Evolutionary conservation across 2,329 filamentous ascomycete genomes (phyloP).

Genomic region (Diaporthe sp.): DNA sequence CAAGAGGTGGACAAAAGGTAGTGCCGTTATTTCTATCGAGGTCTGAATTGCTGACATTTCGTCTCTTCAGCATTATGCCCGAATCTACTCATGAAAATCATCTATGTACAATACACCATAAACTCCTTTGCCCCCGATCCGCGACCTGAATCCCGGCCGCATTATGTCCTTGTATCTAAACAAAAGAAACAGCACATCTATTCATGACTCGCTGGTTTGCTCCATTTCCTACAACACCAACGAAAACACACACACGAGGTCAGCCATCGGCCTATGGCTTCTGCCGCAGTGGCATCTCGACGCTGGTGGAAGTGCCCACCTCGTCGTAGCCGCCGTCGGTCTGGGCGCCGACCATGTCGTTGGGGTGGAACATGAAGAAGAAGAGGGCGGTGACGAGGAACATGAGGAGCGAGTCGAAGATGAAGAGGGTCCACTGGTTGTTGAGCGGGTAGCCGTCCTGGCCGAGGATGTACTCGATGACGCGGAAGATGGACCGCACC

Average conservation of each 20-base stretch:
- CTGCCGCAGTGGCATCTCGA: conserved; percentile 22
- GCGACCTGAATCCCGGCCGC: neutral
- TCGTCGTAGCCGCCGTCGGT: neutral
- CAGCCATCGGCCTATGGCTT: neutral
- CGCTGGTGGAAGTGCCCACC: conserved; percentile 16
- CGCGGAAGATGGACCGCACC: conserved; percentile 54
- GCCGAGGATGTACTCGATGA: conserved; percentile 56
- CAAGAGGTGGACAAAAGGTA: neutral
- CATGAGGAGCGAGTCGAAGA: conserved; percentile 52
- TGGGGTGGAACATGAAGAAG: conserved; percentile 41
- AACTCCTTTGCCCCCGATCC: conserved; percentile 6
- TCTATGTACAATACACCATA: neutral
- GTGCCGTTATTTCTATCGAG: neutral
- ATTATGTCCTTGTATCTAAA: neutral
- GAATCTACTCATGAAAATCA: neutral
- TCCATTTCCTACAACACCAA: neutral
- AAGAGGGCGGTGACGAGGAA: conserved; percentile 41
- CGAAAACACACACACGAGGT: neutral
- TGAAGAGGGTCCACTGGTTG: conserved; percentile 50
- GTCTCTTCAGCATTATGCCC: neutral
- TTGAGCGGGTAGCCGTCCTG: conserved; percentile 47
- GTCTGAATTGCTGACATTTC: neutral
- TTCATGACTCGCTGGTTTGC: neutral
- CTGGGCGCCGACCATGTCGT: neutral
- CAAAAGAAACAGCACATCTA: neutral